These are phyloP conservation scores for Cladophialophora yegresii DNA, from an alignment of 2,329 filamentous ascomycete species.

Conservation along the genomic window DNA sequence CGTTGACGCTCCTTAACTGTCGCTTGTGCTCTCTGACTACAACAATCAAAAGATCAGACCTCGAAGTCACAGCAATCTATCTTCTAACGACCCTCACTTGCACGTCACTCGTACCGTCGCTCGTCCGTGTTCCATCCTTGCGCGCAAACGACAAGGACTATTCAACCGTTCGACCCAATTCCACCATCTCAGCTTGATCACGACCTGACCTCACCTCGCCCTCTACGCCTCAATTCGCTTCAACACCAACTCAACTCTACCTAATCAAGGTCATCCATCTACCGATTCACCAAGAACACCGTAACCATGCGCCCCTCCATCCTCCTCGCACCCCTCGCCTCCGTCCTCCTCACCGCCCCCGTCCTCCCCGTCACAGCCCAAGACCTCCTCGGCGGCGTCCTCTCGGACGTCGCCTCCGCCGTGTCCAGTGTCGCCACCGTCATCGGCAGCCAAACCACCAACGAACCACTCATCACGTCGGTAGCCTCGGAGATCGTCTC, in stretches of 20 bases:
- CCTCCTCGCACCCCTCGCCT: slow-evolving; percentile 22
- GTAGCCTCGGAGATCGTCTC: slow-evolving; percentile 17
- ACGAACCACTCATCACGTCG: slow-evolving; percentile 20
- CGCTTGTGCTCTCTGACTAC: background rate
- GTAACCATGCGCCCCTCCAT: background rate
- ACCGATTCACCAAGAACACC: slow-evolving; percentile 2
- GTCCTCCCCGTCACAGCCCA: slow-evolving; percentile 10
- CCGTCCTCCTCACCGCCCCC: slow-evolving; percentile 5
- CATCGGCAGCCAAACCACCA: slow-evolving; percentile 23
- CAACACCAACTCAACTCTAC: background rate
- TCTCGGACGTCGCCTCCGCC: slow-evolving; percentile 19
- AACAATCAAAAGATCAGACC: background rate
- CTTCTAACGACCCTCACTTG: background rate
- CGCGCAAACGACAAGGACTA: background rate
- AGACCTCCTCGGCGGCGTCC: slow-evolving; percentile 5
- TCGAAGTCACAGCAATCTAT: background rate
- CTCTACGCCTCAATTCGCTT: too few relatives aligned
- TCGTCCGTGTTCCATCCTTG: background rate
- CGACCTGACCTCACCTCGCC: too few relatives aligned
- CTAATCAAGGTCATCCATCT: background rate
- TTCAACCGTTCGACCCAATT: background rate
- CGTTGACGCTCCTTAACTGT: background rate
- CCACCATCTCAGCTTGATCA: background rate
- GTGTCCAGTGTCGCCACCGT: slow-evolving; percentile 21
- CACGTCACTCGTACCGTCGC: too few relatives aligned